Base-by-base conservation (phyloP, 1,284 basidiomycete species). In the Ceratobasidium sp. region DNA sequence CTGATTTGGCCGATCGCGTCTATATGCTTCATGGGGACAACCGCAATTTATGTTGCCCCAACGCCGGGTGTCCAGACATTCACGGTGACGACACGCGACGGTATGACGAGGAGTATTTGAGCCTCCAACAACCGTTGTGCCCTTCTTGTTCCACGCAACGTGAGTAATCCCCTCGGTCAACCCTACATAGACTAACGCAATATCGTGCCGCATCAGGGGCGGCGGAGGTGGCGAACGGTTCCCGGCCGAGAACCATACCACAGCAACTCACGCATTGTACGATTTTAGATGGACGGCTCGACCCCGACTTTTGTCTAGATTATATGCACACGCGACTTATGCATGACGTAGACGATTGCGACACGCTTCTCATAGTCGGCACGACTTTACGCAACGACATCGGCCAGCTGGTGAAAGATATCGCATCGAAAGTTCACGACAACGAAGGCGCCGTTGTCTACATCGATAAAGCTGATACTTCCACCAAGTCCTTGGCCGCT, bases 21-120 rank as follows among this genome's bases (percentile, higher is more conserved):
- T 7, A 11, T 54, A 51, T 43, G 49, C 22, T 52, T 11, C 49
- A 68, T 52, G 65, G 65, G 6, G 49, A 68, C 49, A 68, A 68
- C 34, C 19, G 46, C 2, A 32, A 13, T 2, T 19, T 68, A 15
- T 25, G 46, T n/a, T 68, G 65, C 32, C 17, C 19, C 3, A 51
- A 11, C 5, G 3, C 22, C 11, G 15, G 43, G 4, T 68, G 65
- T 32, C 46, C 65, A 6, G 44, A 25, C 8, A 11, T 68, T 15
- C 15, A 32, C n/a, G 32, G 8, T 13, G n/a, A 51, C 15, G 44
- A 52, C 11, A 32, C 22, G 1, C 9, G 1, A 34, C 5, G 17
- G 6, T 52, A 52, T 4, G 49, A 68, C n/a, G 49, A 25, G 19
- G 34, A 8, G 49, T 52, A 52, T 19, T 17, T 43, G 4, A 17